These are phyloP conservation scores for Cornus controversa DNA, from an alignment of 148 eudicot genomes.

Conservation along the genomic window DNA sequence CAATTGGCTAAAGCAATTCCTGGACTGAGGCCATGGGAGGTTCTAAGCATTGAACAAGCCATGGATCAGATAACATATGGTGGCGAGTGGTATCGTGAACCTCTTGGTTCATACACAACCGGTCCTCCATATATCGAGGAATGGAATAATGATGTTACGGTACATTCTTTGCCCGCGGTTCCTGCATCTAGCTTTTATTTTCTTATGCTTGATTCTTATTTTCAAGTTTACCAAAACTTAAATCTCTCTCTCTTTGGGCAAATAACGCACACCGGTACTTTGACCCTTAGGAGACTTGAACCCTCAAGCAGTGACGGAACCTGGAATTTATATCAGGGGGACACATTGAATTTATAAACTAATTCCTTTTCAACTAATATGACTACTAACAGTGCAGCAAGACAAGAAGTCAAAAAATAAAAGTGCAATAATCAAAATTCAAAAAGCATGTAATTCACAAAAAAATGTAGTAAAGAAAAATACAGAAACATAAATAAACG, in stretches of 20 bases:
- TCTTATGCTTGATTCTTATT: not conserved
- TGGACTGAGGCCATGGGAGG: constrained; percentile 92
- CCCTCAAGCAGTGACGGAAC: too few relatives aligned
- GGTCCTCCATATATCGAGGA: constrained; percentile 77
- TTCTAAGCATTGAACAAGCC: constrained; percentile 82
- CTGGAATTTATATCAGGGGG: too few relatives aligned
- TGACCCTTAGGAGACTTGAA: too few relatives aligned
- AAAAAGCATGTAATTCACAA: too few relatives aligned
- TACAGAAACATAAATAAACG: too few relatives aligned
- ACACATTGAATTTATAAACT: too few relatives aligned
- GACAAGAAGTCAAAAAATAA: too few relatives aligned
- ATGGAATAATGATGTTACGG: constrained; percentile 68
- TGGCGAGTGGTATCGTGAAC: constrained; percentile 81
- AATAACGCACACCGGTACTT: too few relatives aligned
- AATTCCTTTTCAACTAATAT: too few relatives aligned
- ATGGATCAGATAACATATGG: constrained; percentile 82
- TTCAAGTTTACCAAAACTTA: not conserved
- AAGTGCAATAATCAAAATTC: too few relatives aligned
- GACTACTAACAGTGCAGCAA: too few relatives aligned
- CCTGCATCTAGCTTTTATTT: constrained; percentile 4
- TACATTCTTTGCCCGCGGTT: constrained; percentile 20
- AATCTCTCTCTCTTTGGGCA: not conserved
- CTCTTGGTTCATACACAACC: constrained; percentile 73
- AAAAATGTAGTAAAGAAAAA: too few relatives aligned
- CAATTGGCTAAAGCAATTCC: constrained; percentile 69